A percentile compares a stretch with the other conserved stretches of the same genome.
These are phyloP conservation scores for Ascochyta lentis DNA, from an alignment of 2,329 filamentous ascomycete genomes.

Conservation along the genomic window DNA sequence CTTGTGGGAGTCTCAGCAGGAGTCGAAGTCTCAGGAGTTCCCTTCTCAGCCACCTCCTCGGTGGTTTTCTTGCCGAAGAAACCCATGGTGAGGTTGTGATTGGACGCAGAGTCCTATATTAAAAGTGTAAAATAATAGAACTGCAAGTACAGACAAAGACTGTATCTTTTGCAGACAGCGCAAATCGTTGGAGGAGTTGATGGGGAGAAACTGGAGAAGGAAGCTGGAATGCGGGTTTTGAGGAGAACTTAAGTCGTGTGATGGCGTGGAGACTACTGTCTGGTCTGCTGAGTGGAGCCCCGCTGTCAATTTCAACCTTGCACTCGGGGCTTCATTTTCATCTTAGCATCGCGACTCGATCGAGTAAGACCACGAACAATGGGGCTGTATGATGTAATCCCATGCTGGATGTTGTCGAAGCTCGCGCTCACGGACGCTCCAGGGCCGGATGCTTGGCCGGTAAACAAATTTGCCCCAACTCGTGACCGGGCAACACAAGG, in stretches of 20 bases:
- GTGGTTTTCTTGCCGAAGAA: conserved; percentile 29
- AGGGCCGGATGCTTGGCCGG: conserved; percentile 10
- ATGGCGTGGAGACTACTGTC: conserved; percentile 24
- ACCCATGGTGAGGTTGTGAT: conserved; percentile 23
- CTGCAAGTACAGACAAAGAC: conserved; percentile 8
- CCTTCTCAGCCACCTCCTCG: conserved; percentile 31
- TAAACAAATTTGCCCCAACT: conserved; percentile 12
- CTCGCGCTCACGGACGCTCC: conserved; percentile 15
- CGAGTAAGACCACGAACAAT: conserved; percentile 26
- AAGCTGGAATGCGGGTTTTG: conserved; percentile 26
- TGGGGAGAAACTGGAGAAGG: conserved; percentile 19
- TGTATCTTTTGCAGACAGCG: conserved; percentile 7
- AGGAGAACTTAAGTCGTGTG: conserved; percentile 33
- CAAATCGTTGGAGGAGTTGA: conserved; percentile 22
- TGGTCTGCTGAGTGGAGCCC: conserved; percentile 32
- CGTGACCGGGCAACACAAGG: conserved; percentile 21
- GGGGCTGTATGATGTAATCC: conserved; percentile 33
- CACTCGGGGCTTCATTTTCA: conserved; percentile 24
- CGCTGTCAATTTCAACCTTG: conserved; percentile 25
- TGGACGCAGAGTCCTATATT: conserved; percentile 9
- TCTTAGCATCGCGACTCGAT: conserved; percentile 23
- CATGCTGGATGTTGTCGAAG: conserved; percentile 18
- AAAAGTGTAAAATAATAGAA: conserved; percentile 5
- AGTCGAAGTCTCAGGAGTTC: conserved; percentile 33
- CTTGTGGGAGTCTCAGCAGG: conserved; percentile 35